Evolutionary conservation across 176 grass and related monocot genomes (phyloP), one percentile per base, ranked within the genome.

Genomic region (Neostapfia colusana): DNA sequence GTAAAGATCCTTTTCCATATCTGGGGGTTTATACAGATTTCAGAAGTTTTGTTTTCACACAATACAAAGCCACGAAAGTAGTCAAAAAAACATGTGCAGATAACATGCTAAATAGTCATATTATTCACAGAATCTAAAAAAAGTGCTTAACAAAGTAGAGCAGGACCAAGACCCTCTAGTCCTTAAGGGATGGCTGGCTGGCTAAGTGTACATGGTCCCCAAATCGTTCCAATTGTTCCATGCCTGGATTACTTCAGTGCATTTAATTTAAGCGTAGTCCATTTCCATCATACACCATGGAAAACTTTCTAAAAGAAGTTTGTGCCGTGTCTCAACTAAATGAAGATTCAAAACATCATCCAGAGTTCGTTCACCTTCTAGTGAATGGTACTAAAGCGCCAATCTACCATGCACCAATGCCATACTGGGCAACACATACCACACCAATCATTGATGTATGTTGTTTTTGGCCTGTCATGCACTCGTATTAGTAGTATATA

Each of bases 381-480:
- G 72, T 25, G 55, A 38, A 24, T 56, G 44, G 53, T 51, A 28
- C 41, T 79, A 53, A 43, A 36, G 68, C 67, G 48, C 13, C 61
- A 38, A 25, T 81, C 55, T 80, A 15, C n/a, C 64, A 45, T 20
- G 62, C 75, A 51, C 36, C 26, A 56, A 54, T 72, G 61, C 67
- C 76, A 79, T 46, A 84, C 67, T 78, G 41, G 60, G 42, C 61
- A 79, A 63, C 50, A 61, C 75, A 88, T 56, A 74, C 63, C 43
- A 83, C 46, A 69, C 63, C 36, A 26, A 83, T 54, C 37, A 79
- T 79, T 79, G 54, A n/a, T n/a, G n/a, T n/a, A n/a, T n/a, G n/a
- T 21, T 79, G 36, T 11, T 56, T 69, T 69, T 83, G 63, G 43
- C 43, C 28, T 63, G 69, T 37, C 75, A 63, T 77, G 20, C 18